A percentile compares a stretch with the other conserved stretches of the same genome.
Evolutionary conservation across 108 stramenopile species (phyloP).

Genomic region (Pseudonitzschia pungens): DNA sequence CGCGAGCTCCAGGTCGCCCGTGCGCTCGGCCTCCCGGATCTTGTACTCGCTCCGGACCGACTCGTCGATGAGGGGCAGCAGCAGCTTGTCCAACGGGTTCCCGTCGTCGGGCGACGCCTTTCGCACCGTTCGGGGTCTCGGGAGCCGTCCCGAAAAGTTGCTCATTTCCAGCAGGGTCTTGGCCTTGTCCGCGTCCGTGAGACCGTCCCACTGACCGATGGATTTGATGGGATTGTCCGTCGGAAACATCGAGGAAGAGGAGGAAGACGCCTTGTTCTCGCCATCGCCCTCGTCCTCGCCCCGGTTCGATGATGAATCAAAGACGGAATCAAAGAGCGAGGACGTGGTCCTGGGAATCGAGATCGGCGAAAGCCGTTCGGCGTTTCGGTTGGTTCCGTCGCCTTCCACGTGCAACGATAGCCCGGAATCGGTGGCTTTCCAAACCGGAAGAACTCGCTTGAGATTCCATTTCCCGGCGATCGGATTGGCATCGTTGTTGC

Average conservation of each 20-base stretch:
- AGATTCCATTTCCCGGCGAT: neutral
- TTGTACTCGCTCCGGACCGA: constrained; percentile 68
- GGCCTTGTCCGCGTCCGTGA: constrained; percentile 65
- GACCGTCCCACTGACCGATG: constrained; percentile 63
- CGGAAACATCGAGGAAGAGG: constrained; percentile 44
- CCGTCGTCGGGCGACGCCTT: constrained; percentile 3
- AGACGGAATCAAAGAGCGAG: constrained; percentile 41
- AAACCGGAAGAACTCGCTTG: constrained; percentile 35
- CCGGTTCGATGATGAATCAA: constrained; percentile 15
- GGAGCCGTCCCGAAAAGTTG: constrained; percentile 65
- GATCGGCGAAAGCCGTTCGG: constrained; percentile 40
- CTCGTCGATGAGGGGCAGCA: constrained; percentile 85
- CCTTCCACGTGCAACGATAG: constrained; percentile 59
- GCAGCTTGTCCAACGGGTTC: constrained; percentile 66
- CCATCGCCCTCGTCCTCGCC: constrained; percentile 19
- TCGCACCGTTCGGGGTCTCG: constrained; percentile 65
- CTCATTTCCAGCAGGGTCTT: constrained; percentile 65
- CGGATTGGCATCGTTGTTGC: neutral
- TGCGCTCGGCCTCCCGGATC: constrained; percentile 69
- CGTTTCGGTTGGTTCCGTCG: constrained; percentile 21
- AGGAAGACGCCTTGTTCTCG: constrained; percentile 21
- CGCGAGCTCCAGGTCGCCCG: constrained; percentile 56
- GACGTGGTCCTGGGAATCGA: constrained; percentile 64
- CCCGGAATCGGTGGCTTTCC: constrained; percentile 38
- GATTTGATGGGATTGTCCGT: constrained; percentile 73